phyloP scores from a whole-genome alignment of 176 grass and related monocot species.

The Oryza rufipogon region DNA sequence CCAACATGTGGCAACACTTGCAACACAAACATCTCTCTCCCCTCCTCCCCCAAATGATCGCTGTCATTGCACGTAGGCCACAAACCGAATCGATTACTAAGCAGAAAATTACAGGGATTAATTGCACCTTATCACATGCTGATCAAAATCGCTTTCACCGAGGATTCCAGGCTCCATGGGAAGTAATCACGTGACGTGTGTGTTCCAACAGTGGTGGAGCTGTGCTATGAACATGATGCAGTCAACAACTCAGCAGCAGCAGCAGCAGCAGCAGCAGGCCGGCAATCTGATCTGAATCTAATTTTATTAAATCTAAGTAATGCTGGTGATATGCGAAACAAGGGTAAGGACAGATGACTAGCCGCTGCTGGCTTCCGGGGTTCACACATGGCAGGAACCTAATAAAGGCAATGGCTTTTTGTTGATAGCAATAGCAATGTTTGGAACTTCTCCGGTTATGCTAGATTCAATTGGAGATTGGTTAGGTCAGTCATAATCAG shows the following conservation, averaged over 20 bases:
- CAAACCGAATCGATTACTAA: background rate
- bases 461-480: background rate
- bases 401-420: constrained; percentile 31
- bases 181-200: background rate
- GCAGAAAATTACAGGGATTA: background rate
- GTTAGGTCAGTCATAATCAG: background rate
- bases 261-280: background rate
- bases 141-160: constrained; percentile 8
- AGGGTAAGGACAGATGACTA: background rate
- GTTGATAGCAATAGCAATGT: constrained; percentile 16
- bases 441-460: background rate
- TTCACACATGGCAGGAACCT: constrained; percentile 35
- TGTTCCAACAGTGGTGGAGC: background rate
- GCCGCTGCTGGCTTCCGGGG: background rate
- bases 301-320: background rate
- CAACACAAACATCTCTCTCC: background rate
- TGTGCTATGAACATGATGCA: background rate
- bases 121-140: background rate
- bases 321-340: background rate
- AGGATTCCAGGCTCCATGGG: background rate
- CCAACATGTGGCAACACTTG: background rate
- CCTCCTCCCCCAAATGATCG: background rate
- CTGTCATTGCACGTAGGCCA: background rate
- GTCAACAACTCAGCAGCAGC: background rate
- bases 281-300: background rate